Base-by-base conservation (phyloP, 176 grass and related monocot genomes). In the Oryza glumipatula region DNA sequence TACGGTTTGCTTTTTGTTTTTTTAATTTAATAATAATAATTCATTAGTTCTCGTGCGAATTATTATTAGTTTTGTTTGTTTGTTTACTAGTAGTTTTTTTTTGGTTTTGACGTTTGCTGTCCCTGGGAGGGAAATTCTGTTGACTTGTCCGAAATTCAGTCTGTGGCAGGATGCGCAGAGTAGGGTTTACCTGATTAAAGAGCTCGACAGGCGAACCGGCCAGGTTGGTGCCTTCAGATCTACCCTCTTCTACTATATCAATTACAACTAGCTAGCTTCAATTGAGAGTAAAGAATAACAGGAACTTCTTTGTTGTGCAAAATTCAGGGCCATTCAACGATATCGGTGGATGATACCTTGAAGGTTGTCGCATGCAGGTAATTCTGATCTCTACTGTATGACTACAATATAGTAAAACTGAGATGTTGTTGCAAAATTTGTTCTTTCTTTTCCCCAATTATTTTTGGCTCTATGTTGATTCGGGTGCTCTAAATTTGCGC, bases 341-440 rank as follows among this genome's bases (percentile, higher is more conserved):
- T 99, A 81, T 96, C 91, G 41, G 96, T 99, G 22, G 96, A 96
- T 39, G 94, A 99, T 74, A 99, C 91, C 12, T 83, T 99, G 76
- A 99, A 99, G 84, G 90, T 96, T 76, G 96, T 96, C 28, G 84
- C 94, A 24, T 99, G 94, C 94, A 99, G 94, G 96, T 99, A 90
- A 85, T 36, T 90, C 24, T 65, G 46, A 71, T 46, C 43, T 81
- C 19, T 61, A 3, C 6, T 61, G 21, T 63, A 23, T 10, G n/a
- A 11, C 9, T 61, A 44, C 45, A 52, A 39, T 7, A 69, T 61
- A n/a, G 8, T 11, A 11, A 22, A 63, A 63, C 58, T 63, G 11
- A 23, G n/a, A n/a, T 63, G 58, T 63, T 3, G 14, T 70, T 60
- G 51, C 33, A 16, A 41, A 26, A 60, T 69, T 1, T 52, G 16